Percentiles rank a stretch among this genome's conserved stretches.
Conservation (phyloP, 495 filamentous ascomycete genomes). For the Cercophora newfieldiana region DNA sequence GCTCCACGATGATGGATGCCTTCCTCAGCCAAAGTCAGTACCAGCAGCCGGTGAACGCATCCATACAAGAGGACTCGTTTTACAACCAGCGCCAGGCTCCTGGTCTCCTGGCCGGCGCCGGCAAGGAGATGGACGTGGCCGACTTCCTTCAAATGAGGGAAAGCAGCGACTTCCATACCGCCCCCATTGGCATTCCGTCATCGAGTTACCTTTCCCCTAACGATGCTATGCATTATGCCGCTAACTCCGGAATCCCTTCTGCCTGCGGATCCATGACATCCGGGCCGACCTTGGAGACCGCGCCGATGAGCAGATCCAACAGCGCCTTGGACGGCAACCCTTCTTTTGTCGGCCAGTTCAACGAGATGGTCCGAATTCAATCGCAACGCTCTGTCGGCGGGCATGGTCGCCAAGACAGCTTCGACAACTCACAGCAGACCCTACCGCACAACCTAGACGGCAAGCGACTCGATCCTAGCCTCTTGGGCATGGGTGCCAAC, state of each 20-base stretch:
- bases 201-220: slow-evolving; percentile 19
- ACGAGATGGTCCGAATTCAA: slow-evolving; percentile 44
- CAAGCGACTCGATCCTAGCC: slow-evolving; percentile 36
- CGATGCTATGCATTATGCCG: slow-evolving; percentile 17
- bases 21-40: slow-evolving; percentile 23
- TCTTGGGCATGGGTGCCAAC: slow-evolving; percentile 40
- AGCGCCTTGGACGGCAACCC: slow-evolving; percentile 43
- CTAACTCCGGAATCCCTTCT: slow-evolving; percentile 29
- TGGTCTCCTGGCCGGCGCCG: slow-evolving; percentile 7
- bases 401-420: slow-evolving; percentile 33
- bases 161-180: slow-evolving; percentile 9
- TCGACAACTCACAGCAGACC: slow-evolving; percentile 17
- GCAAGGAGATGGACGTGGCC: slow-evolving; percentile 25
- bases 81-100: slow-evolving; percentile 6
- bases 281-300: slow-evolving; percentile 42
- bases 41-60: slow-evolving; percentile 19
- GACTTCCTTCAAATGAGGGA: slow-evolving; percentile 27
- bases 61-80: slow-evolving; percentile 18
- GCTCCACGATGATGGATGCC: slow-evolving; percentile 8
- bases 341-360: slow-evolving; percentile 38
- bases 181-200: slow-evolving; percentile 27
- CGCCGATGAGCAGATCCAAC: slow-evolving; percentile 48
- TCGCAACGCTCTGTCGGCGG: slow-evolving; percentile 41
- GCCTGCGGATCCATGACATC: slow-evolving; percentile 49
- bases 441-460: slow-evolving; percentile 31